These are phyloP conservation scores for Sugiyamaella lignohabitans DNA, from an alignment of 805 yeast species.

Conservation along the genomic window DNA sequence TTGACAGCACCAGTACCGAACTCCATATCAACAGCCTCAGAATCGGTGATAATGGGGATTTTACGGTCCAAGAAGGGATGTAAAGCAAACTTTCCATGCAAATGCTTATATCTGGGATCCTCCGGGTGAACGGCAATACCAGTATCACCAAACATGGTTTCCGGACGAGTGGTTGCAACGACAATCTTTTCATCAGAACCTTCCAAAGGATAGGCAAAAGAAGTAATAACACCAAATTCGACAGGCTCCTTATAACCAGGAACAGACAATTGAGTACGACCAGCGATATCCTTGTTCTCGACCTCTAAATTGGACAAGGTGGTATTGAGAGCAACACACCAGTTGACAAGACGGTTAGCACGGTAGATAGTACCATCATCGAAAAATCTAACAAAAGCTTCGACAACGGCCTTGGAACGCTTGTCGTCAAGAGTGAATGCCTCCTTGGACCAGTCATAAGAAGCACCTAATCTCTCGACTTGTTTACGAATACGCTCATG, in stretches of 20 bases:
- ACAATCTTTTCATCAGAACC: constrained; percentile 77
- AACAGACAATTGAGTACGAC: constrained; percentile 70
- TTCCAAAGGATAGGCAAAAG: constrained; percentile 85
- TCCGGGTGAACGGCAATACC: constrained; percentile 97
- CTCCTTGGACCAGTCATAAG: constrained; percentile 94
- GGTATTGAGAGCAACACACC: constrained; percentile 93
- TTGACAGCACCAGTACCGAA: constrained; percentile 99
- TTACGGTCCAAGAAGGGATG: constrained; percentile 87
- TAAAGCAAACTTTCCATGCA: constrained; percentile 85
- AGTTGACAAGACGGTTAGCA: constrained; percentile 86
- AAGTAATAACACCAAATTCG: constrained; percentile 96
- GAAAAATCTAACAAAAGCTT: constrained; percentile 84
- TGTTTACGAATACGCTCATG: constrained; percentile 80
- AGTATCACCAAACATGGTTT: constrained; percentile 96
- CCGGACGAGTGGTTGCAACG: constrained; percentile 99
- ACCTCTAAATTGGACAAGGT: constrained; percentile 96
- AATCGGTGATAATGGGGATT: constrained; percentile 82
- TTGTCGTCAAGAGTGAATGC: constrained; percentile 85
- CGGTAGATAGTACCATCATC: constrained; percentile 95
- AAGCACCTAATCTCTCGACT: constrained; percentile 84
- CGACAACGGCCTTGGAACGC: constrained; percentile 72
- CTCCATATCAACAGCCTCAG: constrained; percentile 97
- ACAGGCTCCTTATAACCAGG: constrained; percentile 88
- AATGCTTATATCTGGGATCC: constrained; percentile 84
- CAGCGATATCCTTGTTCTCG: constrained; percentile 82